These are phyloP conservation scores for Lactarius sanguifluus DNA, from an alignment of 768 basidiomycete genomes.

Conservation along the genomic window DNA sequence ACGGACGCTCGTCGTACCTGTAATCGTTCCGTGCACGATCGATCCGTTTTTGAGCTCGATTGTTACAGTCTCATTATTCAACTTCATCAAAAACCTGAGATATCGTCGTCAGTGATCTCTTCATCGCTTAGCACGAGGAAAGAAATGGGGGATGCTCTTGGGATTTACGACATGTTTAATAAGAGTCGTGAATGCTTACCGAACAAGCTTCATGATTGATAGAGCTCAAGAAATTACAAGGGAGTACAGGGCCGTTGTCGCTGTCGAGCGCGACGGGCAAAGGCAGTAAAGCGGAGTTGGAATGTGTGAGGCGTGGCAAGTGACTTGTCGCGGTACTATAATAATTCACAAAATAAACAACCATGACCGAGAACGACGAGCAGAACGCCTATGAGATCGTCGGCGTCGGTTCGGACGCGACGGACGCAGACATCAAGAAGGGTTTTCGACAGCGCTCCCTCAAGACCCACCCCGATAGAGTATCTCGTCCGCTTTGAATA, in stretches of 20 bases:
- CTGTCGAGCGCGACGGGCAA: conserved; percentile 19
- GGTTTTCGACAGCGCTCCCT: conserved; percentile 78
- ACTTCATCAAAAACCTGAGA: conserved; percentile 94
- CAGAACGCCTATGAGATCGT: conserved; percentile 74
- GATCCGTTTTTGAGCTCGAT: conserved; percentile 98
- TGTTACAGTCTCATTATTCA: conserved; percentile 99
- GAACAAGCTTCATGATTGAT: conserved; percentile 24
- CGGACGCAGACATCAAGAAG: conserved; percentile 75
- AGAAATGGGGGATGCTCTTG: not conserved
- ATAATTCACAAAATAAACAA: not conserved
- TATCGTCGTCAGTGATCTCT: conserved; percentile 7
- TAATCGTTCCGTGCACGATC: conserved; percentile 93
- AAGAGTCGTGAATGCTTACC: conserved; percentile 11
- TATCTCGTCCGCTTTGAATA: conserved; percentile 37
- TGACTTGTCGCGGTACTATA: not conserved
- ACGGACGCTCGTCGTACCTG: conserved; percentile 55
- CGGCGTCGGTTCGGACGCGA: conserved; percentile 57
- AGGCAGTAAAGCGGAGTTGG: conserved; percentile 18
- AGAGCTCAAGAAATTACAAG: not conserved
- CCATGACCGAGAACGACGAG: conserved; percentile 42
- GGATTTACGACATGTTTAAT: not conserved
- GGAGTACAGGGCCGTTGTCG: conserved; percentile 15
- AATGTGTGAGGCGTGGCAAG: conserved; percentile 7
- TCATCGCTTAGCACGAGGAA: conserved; percentile 1
- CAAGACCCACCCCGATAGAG: conserved; percentile 87